Base-by-base conservation (phyloP, 257 asterid genomes). In the Leptodermis oblonga region DNA sequence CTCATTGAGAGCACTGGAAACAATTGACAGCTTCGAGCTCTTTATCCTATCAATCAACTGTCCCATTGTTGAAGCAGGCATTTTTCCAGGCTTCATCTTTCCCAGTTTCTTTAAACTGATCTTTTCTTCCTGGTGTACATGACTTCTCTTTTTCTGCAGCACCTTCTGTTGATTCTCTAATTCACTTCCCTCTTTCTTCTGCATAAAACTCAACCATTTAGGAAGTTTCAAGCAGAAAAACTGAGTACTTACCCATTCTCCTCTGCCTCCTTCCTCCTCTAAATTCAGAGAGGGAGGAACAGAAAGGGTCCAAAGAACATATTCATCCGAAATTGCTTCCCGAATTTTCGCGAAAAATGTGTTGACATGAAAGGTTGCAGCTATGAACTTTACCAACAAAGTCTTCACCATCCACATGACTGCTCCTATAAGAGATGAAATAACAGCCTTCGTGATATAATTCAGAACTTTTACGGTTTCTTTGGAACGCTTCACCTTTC, bases 51-150 rank as follows among this genome's bases (percentile, higher is more conserved):
- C 77, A 49, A 76, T 49, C 37, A 76, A 31, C 52, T 62, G 54
- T 41, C 67, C 65, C 76, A 71, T 76, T 3, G 77, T 76, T 61
- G 77, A 76, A 34, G 77, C 76, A 34, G 80, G 70, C 52, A 76
- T 62, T 36, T 76, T 76, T 7, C 65, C 80, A n/a, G 58, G 67
- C 61, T 75, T 33, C 70, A 69, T 75, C 65, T 31, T 64, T 20
- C 73, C 60, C 36, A 75, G 49, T 37, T 75, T 63, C 41, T 63
- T 68, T 55, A 68, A 34, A 1, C 62, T 68, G 0, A 68, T 51
- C 15, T 68, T 28, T 28, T 36, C 52, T 36, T 68, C 42, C 72
- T 62, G 8, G 0, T 62, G 68, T 5, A 39, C 34, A 37, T 39
- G 68, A 12, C 46, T 39, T 22, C 2, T 62, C 68, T 62, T 62